phyloP scores from a whole-genome alignment of 2,329 filamentous ascomycete genomes.

The Sordariomycetes sp. region DNA sequence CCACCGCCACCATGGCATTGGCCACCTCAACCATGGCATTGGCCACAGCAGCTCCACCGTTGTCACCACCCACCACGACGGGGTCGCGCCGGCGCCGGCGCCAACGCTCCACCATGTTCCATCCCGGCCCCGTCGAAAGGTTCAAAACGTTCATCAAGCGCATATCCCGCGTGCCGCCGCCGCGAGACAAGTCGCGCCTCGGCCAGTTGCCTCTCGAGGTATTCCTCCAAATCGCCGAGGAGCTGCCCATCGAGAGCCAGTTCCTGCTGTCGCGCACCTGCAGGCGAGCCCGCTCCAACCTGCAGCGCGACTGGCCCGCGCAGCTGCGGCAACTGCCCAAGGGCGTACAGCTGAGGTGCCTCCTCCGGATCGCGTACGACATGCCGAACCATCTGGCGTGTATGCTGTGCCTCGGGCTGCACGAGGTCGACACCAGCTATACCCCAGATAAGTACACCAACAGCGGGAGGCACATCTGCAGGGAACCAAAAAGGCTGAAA shows the following conservation, averaged over 20 bases:
- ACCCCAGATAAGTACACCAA: neutral
- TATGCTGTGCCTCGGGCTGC: neutral
- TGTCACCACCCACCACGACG: too few relatives aligned
- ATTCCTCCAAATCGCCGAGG: neutral
- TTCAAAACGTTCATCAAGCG: too few relatives aligned
- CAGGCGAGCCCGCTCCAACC: too few relatives aligned
- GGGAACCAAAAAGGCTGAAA: too few relatives aligned
- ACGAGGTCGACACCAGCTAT: neutral
- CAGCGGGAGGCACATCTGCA: too few relatives aligned
- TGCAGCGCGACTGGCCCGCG: neutral
- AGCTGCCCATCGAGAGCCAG: neutral
- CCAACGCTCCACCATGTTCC: too few relatives aligned
- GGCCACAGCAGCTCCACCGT: too few relatives aligned
- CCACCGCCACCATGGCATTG: too few relatives aligned
- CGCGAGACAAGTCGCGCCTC: neutral
- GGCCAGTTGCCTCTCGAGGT: neutral
- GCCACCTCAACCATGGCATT: too few relatives aligned
- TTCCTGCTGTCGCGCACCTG: neutral
- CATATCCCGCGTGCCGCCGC: too few relatives aligned
- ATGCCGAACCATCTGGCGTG: neutral
- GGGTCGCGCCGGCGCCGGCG: too few relatives aligned
- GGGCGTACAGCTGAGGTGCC: neutral
- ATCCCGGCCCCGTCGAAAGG: too few relatives aligned
- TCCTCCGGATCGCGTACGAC: neutral
- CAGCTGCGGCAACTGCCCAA: neutral